These are phyloP conservation scores for Candida patagonica DNA, from an alignment of 805 yeast genomes.

Conservation along the genomic window DNA sequence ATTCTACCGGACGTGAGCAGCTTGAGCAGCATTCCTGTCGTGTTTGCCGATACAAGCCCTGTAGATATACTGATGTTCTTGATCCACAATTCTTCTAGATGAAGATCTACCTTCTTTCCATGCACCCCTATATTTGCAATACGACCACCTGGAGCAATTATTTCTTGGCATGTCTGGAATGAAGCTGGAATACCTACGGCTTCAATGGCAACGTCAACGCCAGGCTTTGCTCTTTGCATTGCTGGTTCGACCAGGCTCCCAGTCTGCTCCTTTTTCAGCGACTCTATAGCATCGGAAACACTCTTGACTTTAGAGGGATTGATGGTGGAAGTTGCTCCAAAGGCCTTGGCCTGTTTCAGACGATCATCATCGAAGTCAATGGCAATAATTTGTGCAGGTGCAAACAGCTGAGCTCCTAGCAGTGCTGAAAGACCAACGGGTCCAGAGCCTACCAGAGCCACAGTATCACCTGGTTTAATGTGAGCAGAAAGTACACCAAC, in stretches of 20 bases:
- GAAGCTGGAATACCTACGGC: conserved; percentile 77
- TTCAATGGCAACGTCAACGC: conserved; percentile 67
- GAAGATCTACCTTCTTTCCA: conserved; percentile 56
- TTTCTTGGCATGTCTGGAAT: conserved; percentile 54
- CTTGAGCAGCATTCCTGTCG: conserved; percentile 32
- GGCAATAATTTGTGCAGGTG: conserved; percentile 53
- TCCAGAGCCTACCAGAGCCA: conserved; percentile 46
- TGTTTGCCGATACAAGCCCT: conserved; percentile 42
- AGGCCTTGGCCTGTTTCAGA: conserved; percentile 59
- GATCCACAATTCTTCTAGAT: conserved; percentile 57
- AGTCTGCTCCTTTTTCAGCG: conserved; percentile 25
- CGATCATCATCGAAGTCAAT: conserved; percentile 64
- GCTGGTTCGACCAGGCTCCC: conserved; percentile 35
- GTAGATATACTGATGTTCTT: conserved; percentile 53
- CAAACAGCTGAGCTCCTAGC: conserved; percentile 61
- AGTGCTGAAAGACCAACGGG: conserved; percentile 63
- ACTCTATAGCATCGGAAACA: conserved; percentile 32
- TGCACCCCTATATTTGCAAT: conserved; percentile 84
- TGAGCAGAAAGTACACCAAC: conserved; percentile 66
- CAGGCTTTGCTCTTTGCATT: conserved; percentile 48
- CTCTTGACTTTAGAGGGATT: conserved; percentile 53
- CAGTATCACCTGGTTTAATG: conserved; percentile 47
- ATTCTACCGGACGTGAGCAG: conserved; percentile 44
- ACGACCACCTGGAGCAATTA: conserved; percentile 58
- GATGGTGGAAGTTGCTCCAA: conserved; percentile 91